Evolutionary conservation across 2,329 filamentous ascomycete species (phyloP).

Genomic region (Epicoccum sorghinum): DNA sequence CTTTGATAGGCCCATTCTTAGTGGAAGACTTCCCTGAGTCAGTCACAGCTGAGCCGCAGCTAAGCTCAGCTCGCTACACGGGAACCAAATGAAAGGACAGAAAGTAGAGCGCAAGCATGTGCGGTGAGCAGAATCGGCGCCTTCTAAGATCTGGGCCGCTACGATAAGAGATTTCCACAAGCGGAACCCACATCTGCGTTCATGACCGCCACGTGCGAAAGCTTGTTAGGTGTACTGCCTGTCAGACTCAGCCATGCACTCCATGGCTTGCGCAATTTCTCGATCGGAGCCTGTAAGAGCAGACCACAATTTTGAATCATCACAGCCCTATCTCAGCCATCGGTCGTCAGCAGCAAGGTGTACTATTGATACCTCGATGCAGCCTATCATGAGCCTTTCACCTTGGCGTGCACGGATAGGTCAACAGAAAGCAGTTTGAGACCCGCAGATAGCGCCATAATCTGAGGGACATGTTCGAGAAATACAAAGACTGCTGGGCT

Average conservation of each 20-base stretch:
- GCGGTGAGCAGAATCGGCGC: not conserved
- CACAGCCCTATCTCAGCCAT: not conserved
- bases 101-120: conserved; percentile 1
- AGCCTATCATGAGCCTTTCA: not conserved
- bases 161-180: not conserved
- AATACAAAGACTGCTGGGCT: too few relatives aligned
- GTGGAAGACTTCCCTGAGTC: not conserved
- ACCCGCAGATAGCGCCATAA: conserved; percentile 6
- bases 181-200: not conserved
- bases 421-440: conserved; percentile 2
- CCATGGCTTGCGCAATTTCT: too few relatives aligned
- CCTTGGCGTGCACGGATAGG: conserved; percentile 3
- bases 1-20: not conserved
- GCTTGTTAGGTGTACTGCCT: too few relatives aligned
- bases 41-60: not conserved
- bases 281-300: not conserved
- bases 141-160: not conserved
- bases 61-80: not conserved
- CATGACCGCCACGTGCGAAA: not conserved
- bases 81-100: not conserved
- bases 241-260: too few relatives aligned
- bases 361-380: not conserved
- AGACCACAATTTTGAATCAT: too few relatives aligned
- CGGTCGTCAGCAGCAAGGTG: not conserved
- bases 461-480: too few relatives aligned